These are phyloP conservation scores for Citrus unshiu DNA, from an alignment of 345 rosid species.

Conservation along the genomic window DNA sequence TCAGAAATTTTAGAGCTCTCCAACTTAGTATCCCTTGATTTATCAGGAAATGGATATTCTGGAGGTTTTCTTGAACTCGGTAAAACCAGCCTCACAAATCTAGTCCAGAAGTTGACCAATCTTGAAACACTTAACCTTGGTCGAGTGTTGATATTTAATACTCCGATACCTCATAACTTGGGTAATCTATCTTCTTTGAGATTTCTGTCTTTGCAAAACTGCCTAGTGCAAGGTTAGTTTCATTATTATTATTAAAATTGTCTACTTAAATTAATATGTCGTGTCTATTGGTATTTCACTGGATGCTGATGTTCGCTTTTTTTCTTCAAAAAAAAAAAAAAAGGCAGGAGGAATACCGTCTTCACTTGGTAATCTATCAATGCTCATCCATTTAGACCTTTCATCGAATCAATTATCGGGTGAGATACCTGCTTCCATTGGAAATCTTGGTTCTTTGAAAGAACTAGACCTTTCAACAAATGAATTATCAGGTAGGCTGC, in stretches of 20 bases:
- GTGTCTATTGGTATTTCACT: too few species aligned
- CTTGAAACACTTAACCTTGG: slow-evolving; percentile 5
- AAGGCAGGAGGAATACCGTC: not conserved
- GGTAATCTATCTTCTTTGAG: not conserved
- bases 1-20: not conserved
- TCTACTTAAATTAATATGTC: too few species aligned
- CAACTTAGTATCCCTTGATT: slow-evolving; percentile 4
- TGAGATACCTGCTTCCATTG: too few species aligned
- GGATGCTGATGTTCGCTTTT: too few species aligned
- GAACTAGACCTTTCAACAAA: too few species aligned
- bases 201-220: not conserved
- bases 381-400: not conserved
- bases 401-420: not conserved
- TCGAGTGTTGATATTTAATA: not conserved
- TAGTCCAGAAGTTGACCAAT: slow-evolving; percentile 1
- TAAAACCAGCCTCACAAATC: not conserved
- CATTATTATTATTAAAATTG: not conserved
- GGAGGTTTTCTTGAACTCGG: not conserved
- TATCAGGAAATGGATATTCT: not conserved
- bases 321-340: not conserved
- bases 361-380: not conserved
- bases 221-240: not conserved
- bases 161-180: not conserved
- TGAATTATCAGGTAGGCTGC: not conserved
- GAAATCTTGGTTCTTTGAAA: too few species aligned